phyloP scores from a whole-genome alignment of 2,329 filamentous ascomycete species.

The Coniochaeta ligniaria region DNA sequence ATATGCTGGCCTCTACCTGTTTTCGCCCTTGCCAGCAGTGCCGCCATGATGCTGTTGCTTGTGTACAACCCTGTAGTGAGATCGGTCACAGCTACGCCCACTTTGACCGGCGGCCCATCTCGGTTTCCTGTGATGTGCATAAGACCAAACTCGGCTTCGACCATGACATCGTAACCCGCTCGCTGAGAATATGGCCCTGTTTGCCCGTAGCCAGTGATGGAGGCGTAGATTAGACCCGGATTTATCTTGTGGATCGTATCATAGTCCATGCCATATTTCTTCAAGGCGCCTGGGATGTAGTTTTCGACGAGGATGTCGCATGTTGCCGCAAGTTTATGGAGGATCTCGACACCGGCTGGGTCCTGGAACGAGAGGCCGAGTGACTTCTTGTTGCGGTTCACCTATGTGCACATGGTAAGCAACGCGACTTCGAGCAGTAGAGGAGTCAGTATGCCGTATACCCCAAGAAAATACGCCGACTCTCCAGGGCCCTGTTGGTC shows the following conservation, averaged over 20 bases:
- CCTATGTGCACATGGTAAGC: slow-evolving; percentile 39
- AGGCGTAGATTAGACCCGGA: slow-evolving; percentile 83
- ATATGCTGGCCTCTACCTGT: slow-evolving; percentile 85
- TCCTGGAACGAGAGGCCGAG: slow-evolving; percentile 87
- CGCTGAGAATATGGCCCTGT: slow-evolving; percentile 82
- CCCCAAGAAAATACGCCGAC: slow-evolving; percentile 88
- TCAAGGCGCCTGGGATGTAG: slow-evolving; percentile 82
- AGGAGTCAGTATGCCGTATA: slow-evolving; percentile 31
- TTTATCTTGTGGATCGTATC: slow-evolving; percentile 74
- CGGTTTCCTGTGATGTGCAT: slow-evolving; percentile 96
- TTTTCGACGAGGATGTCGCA: slow-evolving; percentile 96
- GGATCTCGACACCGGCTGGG: slow-evolving; percentile 71
- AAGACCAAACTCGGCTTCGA: slow-evolving; percentile 93
- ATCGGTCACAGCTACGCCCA: slow-evolving; percentile 94
- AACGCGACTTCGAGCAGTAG: not conserved
- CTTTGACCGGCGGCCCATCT: slow-evolving; percentile 89
- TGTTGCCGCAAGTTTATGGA: slow-evolving; percentile 76
- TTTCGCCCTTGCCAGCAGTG: slow-evolving; percentile 66
- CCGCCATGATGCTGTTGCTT: slow-evolving; percentile 91
- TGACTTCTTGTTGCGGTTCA: slow-evolving; percentile 96
- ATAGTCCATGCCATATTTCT: slow-evolving; percentile 90
- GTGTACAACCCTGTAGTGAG: slow-evolving; percentile 93
- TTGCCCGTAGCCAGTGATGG: slow-evolving; percentile 95
- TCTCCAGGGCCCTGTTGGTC: slow-evolving; percentile 68
- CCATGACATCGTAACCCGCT: slow-evolving; percentile 98